phyloP scores from a whole-genome alignment of 2,329 filamentous ascomycete genomes.

The Macrophomina phaseolina region DNA sequence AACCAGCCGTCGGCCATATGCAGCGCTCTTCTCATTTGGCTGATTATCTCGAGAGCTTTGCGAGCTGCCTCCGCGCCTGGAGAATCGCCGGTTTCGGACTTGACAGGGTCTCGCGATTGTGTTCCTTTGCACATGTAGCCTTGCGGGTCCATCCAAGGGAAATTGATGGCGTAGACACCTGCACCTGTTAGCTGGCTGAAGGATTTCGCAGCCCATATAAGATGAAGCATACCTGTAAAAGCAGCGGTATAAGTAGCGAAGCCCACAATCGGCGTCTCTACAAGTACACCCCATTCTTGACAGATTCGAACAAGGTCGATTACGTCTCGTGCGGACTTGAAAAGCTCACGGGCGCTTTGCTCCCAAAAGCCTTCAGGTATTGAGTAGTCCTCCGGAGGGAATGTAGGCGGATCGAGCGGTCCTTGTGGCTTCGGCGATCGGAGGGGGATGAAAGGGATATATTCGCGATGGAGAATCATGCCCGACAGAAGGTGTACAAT shows the following conservation, averaged over 20 bases:
- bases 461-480: conserved; percentile 72
- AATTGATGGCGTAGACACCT: conserved; percentile 69
- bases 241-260: conserved; percentile 72
- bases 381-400: conserved; percentile 53
- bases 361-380: conserved; percentile 66
- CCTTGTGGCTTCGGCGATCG: conserved; percentile 57
- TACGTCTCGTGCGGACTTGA: conserved; percentile 67
- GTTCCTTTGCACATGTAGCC: conserved; percentile 54
- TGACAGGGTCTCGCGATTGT: conserved; percentile 30
- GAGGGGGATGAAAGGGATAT: conserved; percentile 69
- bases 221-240: conserved; percentile 56
- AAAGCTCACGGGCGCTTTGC: conserved; percentile 66
- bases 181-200: conserved; percentile 25
- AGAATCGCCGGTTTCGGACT: conserved; percentile 22
- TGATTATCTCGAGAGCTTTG: conserved; percentile 57
- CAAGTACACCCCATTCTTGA: conserved; percentile 63
- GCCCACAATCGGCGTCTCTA: conserved; percentile 70
- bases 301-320: conserved; percentile 69
- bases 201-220: not conserved
- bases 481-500: conserved; percentile 69
- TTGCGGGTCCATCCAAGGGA: conserved; percentile 70
- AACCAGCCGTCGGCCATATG: conserved; percentile 65
- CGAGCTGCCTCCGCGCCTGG: conserved; percentile 52
- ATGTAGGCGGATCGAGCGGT: conserved; percentile 65
- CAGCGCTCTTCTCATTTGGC: conserved; percentile 58